Percentiles rank a stretch among this genome's conserved stretches.
Evolutionary conservation across 805 yeast species (phyloP).

Genomic region (Kluyveromyces dobzhanskii): DNA sequence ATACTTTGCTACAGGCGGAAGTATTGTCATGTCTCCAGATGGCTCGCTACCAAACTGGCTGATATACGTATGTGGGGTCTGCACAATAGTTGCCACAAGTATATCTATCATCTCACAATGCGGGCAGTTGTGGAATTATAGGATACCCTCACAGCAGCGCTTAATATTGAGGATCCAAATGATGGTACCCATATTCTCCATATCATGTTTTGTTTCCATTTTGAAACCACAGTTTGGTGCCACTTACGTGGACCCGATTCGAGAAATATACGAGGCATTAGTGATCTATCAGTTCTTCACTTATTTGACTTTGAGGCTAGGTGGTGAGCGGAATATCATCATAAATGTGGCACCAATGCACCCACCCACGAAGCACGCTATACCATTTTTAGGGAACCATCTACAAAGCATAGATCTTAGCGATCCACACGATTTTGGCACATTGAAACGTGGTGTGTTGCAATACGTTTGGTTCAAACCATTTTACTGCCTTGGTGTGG

Average conservation of each 20-base stretch:
- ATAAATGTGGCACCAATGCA: constrained; percentile 62
- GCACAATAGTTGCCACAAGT: constrained; percentile 27
- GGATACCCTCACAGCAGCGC: constrained; percentile 86
- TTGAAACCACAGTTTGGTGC: constrained; percentile 36
- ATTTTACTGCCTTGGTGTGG: constrained; percentile 51
- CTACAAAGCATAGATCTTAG: constrained; percentile 65
- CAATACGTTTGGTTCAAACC: constrained; percentile 97
- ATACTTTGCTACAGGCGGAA: too few relatives aligned
- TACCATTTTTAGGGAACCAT: constrained; percentile 41
- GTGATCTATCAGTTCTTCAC: constrained; percentile 91
- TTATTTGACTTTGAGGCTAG: constrained; percentile 70
- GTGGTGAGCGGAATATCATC: constrained; percentile 82
- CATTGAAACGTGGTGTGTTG: constrained; percentile 73
- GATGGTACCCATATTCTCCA: constrained; percentile 73
- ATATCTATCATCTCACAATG: constrained; percentile 40
- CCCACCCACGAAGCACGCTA: constrained; percentile 56
- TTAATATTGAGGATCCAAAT: constrained; percentile 72
- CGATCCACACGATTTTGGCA: constrained; percentile 72
- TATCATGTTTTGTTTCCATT: constrained; percentile 56
- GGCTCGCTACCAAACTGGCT: constrained; percentile 17
- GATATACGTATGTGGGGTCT: constrained; percentile 17
- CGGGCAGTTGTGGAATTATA: constrained; percentile 58
- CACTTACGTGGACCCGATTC: constrained; percentile 54
- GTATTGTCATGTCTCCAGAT: neutral
- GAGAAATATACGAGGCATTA: constrained; percentile 93